Base-by-base conservation (phyloP, 306 rosid genomes). In the Prunus mongolica region DNA sequence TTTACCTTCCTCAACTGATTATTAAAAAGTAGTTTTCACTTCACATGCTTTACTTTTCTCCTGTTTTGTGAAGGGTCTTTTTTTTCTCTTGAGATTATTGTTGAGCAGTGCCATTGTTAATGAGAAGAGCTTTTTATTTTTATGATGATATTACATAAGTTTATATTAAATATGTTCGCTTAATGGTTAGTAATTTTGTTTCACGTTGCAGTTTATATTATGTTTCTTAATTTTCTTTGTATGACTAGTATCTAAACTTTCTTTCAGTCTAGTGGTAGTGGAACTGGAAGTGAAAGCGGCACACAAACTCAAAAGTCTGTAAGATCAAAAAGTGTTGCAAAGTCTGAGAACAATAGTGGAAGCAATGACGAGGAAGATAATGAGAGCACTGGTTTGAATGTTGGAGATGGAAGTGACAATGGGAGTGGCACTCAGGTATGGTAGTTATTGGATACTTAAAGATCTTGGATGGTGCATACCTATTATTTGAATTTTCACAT, bases 401-500 rank as follows among this genome's bases (percentile, higher is more conserved):
- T 77, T 65, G 89, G 84, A 71, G 91, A 78, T 80, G 92, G 91
- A 74, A 91, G 97, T 77, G 98, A 89, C 75, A 84, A 88, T 67
- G 98, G 97, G 72, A 93, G 97, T 79, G 97, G 92, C 72, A 89
- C 96, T 72, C 98, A 93, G 97, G 98, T 93, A 89, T 78, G 11
- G 25, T 32, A 4, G 52, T 79, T 81, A 34, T 12, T 50, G 55
- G 44, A 32, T 46, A 8, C 27, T 50, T 50, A 38, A 54, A 81
- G n/a, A 65, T 78, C 24, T 72, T 15, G 45, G 54, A 25, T 67
- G 72, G 75, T 56, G 50, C 77, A 15, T 47, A n/a, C 55, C 57
- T 22, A 28, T 56, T 38, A 69, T 27, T 72, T 52, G 67, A 49
- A 67, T 66, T n/a, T 51, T 62, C 18, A 11, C 62, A 54, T 67